Conservation (phyloP, 2,329 filamentous ascomycete species). For the Aspergillus brunneoviolaceus region DNA sequence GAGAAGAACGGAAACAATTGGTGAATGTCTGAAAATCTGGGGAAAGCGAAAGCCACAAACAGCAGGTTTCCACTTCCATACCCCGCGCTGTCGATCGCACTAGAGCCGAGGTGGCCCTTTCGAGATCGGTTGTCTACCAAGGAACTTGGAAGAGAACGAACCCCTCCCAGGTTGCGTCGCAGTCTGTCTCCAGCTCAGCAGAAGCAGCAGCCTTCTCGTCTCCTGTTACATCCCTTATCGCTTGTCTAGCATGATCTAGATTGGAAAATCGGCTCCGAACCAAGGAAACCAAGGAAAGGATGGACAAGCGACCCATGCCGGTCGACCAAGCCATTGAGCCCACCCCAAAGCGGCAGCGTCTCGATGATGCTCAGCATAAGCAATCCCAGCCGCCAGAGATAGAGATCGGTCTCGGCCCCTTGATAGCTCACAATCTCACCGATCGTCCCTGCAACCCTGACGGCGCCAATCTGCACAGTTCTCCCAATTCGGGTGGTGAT, state of each 20-base stretch:
- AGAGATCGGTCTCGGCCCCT: background rate
- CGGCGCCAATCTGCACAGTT: constrained; percentile 2
- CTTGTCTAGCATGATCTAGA: background rate
- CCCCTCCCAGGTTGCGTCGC: background rate
- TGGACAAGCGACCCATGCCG: background rate
- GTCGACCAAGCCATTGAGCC: background rate
- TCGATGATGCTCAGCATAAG: background rate
- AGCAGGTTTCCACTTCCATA: too few species aligned
- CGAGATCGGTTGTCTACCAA: background rate
- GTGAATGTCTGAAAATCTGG: background rate
- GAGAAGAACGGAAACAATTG: background rate
- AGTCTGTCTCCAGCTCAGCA: background rate
- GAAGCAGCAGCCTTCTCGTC: background rate
- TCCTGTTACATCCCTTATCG: background rate
- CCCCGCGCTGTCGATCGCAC: background rate
- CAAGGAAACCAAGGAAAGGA: background rate
- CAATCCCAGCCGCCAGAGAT: background rate
- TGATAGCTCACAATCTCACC: background rate
- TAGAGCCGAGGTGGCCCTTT: background rate
- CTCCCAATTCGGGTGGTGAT: background rate
- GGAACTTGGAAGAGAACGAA: too few species aligned
- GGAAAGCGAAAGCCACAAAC: background rate
- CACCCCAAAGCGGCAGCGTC: constrained; percentile 11
- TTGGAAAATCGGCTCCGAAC: background rate
- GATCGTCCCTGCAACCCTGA: background rate